phyloP scores from a whole-genome alignment of 139 green algal genomes.

The Volvox reticuliferus region DNA sequence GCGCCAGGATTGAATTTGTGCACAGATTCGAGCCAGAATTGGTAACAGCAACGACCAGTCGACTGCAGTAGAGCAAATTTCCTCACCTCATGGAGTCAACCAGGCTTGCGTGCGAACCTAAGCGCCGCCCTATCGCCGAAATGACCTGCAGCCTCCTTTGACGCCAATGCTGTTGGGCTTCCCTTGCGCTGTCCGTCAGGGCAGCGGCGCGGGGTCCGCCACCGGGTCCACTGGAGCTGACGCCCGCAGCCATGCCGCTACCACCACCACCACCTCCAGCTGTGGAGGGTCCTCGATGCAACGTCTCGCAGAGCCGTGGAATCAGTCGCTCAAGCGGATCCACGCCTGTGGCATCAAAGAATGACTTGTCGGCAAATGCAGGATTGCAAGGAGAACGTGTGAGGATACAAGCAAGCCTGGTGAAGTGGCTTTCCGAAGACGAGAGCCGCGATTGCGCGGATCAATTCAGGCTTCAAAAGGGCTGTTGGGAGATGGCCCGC shows the following conservation, averaged over 20 bases:
- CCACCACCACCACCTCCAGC: not conserved
- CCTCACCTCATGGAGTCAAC: slow-evolving; percentile 27
- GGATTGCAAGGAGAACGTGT: no score
- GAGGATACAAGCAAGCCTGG: no score
- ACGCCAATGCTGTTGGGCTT: slow-evolving; percentile 49
- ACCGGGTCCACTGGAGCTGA: not conserved
- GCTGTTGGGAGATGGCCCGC: no score
- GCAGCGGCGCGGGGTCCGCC: not conserved
- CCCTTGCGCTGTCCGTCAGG: slow-evolving; percentile 50
- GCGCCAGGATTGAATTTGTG: no score
- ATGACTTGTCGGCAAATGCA: no score
- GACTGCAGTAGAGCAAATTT: no score
- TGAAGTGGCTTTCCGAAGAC: no score
- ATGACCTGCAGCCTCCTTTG: slow-evolving; percentile 50
- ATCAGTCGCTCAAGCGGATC: slow-evolving; percentile 50
- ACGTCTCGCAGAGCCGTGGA: slow-evolving; percentile 51
- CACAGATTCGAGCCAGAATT: no score
- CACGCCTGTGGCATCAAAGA: slow-evolving; percentile 34
- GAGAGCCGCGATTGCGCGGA: no score
- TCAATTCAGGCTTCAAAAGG: no score
- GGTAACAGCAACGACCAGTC: no score
- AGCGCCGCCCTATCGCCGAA: slow-evolving; percentile 11
- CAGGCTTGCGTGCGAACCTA: slow-evolving; percentile 34
- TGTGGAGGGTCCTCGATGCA: slow-evolving; percentile 47
- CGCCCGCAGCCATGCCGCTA: not conserved